A percentile compares a stretch with the other conserved stretches of the same genome.
These are phyloP conservation scores for Aspergillus sp. DNA, from an alignment of 2,329 filamentous ascomycete genomes.

Conservation along the genomic window DNA sequence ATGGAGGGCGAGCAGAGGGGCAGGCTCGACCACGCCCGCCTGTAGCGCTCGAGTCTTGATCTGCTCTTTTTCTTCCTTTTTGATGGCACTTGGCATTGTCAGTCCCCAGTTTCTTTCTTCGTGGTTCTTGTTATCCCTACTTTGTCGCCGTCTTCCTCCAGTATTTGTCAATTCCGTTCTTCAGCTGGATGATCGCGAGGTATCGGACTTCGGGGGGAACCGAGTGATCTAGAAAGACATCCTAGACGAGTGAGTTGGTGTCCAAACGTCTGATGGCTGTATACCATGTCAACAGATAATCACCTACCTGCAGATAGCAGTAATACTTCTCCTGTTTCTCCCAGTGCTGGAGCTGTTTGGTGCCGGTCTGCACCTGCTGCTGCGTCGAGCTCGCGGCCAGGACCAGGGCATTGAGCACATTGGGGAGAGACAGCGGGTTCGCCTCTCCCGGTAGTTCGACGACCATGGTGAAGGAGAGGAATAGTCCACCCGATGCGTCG, in stretches of 20 bases:
- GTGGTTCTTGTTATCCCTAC: constrained; percentile 33
- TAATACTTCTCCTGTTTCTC: constrained; percentile 66
- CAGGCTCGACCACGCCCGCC: constrained; percentile 72
- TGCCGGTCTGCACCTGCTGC: constrained; percentile 63
- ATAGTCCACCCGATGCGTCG: constrained; percentile 2
- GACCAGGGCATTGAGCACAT: constrained; percentile 63
- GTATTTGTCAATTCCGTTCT: constrained; percentile 93
- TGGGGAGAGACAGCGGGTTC: constrained; percentile 62
- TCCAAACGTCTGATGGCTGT: too few relatives aligned
- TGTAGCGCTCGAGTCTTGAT: constrained; percentile 75
- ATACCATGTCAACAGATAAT: background rate
- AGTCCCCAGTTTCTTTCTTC: constrained; percentile 10
- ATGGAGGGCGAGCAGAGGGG: constrained; percentile 74
- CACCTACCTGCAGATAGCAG: constrained; percentile 62
- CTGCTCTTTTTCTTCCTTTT: constrained; percentile 67
- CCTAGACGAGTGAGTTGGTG: constrained; percentile 43
- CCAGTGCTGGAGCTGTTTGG: constrained; percentile 70
- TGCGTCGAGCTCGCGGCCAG: constrained; percentile 62
- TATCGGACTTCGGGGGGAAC: constrained; percentile 77
- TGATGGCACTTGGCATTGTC: constrained; percentile 50
- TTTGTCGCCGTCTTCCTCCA: constrained; percentile 81
- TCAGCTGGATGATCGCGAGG: constrained; percentile 87
- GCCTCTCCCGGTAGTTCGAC: constrained; percentile 82
- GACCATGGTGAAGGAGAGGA: constrained; percentile 51
- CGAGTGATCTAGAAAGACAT: constrained; percentile 75